These are phyloP conservation scores for Rhododendron mucronatum DNA, from an alignment of 148 eudicot species.

Conservation along the genomic window DNA sequence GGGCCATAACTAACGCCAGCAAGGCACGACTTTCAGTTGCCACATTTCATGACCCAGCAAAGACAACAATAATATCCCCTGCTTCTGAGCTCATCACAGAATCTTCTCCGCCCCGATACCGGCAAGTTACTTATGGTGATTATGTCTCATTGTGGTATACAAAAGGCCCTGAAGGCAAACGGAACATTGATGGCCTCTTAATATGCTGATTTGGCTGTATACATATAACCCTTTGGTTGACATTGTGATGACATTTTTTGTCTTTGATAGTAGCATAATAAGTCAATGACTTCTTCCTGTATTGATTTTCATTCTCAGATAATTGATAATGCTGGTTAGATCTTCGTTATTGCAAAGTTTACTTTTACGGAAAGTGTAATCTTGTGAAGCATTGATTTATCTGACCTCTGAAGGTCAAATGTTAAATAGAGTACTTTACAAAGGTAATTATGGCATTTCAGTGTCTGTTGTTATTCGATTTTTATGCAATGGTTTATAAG, in stretches of 20 bases:
- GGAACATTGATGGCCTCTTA: constrained; percentile 75
- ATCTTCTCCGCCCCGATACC: constrained; percentile 38
- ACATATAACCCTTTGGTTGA: background rate
- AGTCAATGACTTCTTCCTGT: background rate
- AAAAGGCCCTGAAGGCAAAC: constrained; percentile 89
- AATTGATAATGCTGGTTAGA: background rate
- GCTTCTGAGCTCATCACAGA: constrained; percentile 41
- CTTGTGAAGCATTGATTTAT: background rate
- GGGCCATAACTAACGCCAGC: constrained; percentile 71
- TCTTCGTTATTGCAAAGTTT: background rate
- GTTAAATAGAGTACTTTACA: background rate
- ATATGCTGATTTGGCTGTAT: constrained; percentile 21
- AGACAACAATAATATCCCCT: constrained; percentile 54
- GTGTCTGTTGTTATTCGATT: background rate
- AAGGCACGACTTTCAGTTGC: constrained; percentile 81
- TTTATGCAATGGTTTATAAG: background rate
- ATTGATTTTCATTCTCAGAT: background rate
- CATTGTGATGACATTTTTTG: background rate
- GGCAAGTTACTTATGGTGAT: constrained; percentile 76
- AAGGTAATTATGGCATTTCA: background rate
- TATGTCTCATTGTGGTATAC: constrained; percentile 91
- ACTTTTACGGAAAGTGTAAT: background rate
- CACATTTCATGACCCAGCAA: constrained; percentile 92
- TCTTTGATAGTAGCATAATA: background rate
- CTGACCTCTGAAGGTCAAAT: background rate